These are phyloP conservation scores for Pseudogymnoascus sp. DNA, from an alignment of 2,329 filamentous ascomycete genomes.

Conservation along the genomic window DNA sequence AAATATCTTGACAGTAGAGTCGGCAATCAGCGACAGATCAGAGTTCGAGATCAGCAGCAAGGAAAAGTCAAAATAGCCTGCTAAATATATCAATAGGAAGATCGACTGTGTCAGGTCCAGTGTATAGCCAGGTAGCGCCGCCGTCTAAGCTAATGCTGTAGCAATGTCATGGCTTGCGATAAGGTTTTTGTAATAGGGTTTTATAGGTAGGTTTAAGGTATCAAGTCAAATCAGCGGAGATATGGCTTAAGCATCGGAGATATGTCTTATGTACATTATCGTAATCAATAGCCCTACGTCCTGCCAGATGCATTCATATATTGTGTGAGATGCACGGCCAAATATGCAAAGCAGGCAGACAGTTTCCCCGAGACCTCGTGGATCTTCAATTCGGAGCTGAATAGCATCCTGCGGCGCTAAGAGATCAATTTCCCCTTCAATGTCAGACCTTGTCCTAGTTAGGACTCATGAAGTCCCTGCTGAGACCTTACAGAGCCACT, in stretches of 20 bases:
- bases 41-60: neutral
- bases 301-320: neutral
- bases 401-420: neutral
- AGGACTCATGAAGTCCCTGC: neutral
- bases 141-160: too few species aligned
- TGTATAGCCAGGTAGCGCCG: too few species aligned
- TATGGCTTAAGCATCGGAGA: too few species aligned
- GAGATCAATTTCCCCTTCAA: neutral
- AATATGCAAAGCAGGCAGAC: neutral
- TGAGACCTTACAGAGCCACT: neutral
- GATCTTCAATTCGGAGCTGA: neutral
- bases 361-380: neutral
- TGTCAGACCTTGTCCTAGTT: neutral
- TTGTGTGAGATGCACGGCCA: neutral
- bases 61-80: neutral
- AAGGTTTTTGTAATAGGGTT: too few species aligned
- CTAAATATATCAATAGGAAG: neutral
- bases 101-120: too few species aligned
- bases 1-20: neutral
- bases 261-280: too few species aligned
- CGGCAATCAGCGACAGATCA: neutral
- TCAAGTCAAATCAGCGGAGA: too few species aligned
- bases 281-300: too few species aligned
- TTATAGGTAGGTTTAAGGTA: too few species aligned
- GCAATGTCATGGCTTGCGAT: too few species aligned